A percentile compares a stretch with the other conserved stretches of the same genome.
phyloP scores from a whole-genome alignment of 2,329 filamentous ascomycete species.

The Dactylellina haptotyla region DNA sequence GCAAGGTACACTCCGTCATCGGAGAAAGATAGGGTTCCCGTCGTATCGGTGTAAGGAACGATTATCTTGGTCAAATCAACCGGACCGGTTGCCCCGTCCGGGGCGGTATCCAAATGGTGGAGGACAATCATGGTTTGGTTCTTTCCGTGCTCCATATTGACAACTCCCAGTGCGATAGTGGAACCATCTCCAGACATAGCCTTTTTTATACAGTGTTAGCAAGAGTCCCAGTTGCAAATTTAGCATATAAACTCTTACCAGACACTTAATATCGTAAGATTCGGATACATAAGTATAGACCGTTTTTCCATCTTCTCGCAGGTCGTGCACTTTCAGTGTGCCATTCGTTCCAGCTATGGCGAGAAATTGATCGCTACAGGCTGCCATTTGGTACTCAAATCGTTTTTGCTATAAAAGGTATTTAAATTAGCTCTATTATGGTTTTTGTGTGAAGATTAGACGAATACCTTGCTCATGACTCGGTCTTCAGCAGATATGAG shows the following conservation, averaged over 20 bases:
- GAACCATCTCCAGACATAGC: slow-evolving; percentile 50
- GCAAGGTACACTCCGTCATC: slow-evolving; percentile 51
- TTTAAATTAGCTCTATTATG: neutral
- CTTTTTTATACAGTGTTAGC: slow-evolving; percentile 20
- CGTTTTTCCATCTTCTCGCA: slow-evolving; percentile 39
- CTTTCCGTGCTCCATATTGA: slow-evolving; percentile 53
- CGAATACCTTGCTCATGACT: slow-evolving; percentile 50
- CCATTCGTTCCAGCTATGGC: slow-evolving; percentile 51
- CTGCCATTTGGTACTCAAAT: slow-evolving; percentile 49
- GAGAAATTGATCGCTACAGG: slow-evolving; percentile 46
- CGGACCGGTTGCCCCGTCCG: slow-evolving; percentile 20
- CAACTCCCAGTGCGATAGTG: slow-evolving; percentile 45
- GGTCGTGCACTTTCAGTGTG: slow-evolving; percentile 50
- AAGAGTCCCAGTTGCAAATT: neutral
- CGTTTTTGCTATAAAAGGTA: slow-evolving; percentile 31
- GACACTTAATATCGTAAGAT: slow-evolving; percentile 52
- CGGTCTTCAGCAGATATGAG: slow-evolving; percentile 45
- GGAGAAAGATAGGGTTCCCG: slow-evolving; percentile 44
- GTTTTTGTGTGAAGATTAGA: too few relatives aligned
- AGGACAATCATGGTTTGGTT: slow-evolving; percentile 53
- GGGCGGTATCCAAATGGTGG: slow-evolving; percentile 45
- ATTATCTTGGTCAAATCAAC: slow-evolving; percentile 46
- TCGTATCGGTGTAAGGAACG: slow-evolving; percentile 44
- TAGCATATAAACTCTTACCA: slow-evolving; percentile 22
- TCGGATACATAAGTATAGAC: slow-evolving; percentile 53